Base-by-base conservation (phyloP, 768 basidiomycete genomes). In the Porphyrellus cyaneotinctus region DNA sequence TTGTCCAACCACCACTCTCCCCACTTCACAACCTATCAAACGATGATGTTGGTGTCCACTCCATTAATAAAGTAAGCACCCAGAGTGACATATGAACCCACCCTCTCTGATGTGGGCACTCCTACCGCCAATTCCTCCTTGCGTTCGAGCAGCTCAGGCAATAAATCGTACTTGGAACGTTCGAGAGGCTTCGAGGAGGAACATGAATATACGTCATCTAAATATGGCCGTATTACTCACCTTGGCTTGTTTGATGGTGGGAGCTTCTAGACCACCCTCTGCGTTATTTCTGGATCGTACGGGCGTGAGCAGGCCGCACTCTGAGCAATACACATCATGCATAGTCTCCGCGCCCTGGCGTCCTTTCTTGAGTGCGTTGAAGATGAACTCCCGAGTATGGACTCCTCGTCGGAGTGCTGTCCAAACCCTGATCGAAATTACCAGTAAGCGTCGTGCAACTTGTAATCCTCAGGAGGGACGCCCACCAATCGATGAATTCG, bases 241-340 rank as follows among this genome's bases (percentile, higher is more conserved):
- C 28, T 30, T 44, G 26, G 58, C 57, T 14, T 42, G 8, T 2
- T 32, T 46, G 13, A 59, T 51, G 15, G 45, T 58, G 4, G 58
- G 57, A 17, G 58, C 58, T 0, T 58, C 56, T 7, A 5, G 33
- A 6, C 58, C 58, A 11, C 58, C 58, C n/a, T 59, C 58, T 15
- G 42, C 45, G 14, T 54, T 59, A 28, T 58, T n/a, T 37, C 58
- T 47, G 8, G 58, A 59, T 12, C 58, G 51, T n/a, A 47, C 58
- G 1, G 18, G 13, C 2, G 52, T 59, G 18, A 59, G 35, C 31
- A 53, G 18, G 11, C 58, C 58, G n/a, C 58, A 59, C 42, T 59
- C 58, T 6, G 58, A 58, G 37, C 58, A 59, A 44, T 59, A 58
- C 17, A 59, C 58, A 17, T 59, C 58, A 10, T 59, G 57, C 58